Evolutionary conservation across 306 rosid species (phyloP), one percentile per base, ranked within the genome.

Genomic region (Vigna nakashimae): DNA sequence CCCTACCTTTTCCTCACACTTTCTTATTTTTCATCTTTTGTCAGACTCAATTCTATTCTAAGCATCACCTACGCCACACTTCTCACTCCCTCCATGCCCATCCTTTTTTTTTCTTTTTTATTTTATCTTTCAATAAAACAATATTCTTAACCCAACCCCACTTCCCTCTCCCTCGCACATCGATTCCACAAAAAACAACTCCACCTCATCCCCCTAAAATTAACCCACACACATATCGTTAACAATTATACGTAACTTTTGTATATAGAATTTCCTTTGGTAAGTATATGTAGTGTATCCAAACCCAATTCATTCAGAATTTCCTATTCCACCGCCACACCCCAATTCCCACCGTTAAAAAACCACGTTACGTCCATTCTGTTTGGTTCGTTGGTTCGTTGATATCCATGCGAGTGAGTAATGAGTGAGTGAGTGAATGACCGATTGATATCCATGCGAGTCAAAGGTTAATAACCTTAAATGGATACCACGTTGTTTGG

Each of bases 401-500:
- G 28, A 26, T 2, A 26, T 26, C 28, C 28, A 24, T 24, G 28
- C 28, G 28, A 24, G 2, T 24, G 48, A 3, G 14, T 8, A 40
- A 13, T 10, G 48, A 3, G 1, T 9, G 48, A 43, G 4, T 0
- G 4, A 9, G 48, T 9, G 48, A 43, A 14, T 43, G 48, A 43
- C 14, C 48, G 10, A 43, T 43, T 43, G 0, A 16, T n/a, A 17
- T 60, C 45, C 43, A 62, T 62, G 67, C 28, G 65, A 59, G 65
- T 59, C 9, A 34, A 58, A 20, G 68, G 68, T 28, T 32, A 16
- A 57, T 64, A 67, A 68, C 20, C 56, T 46, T 68, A 87, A 88
- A 95, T 95, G 99, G 99, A 95, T 90, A 91, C 40, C 0, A 59
- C 99, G 71, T 92, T 95, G 92, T 95, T 92, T 86, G 91, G 96